Percentiles rank a stretch among this genome's conserved stretches.
These are phyloP conservation scores for Microbotryum violaceum DNA, from an alignment of 1,284 basidiomycete genomes.

Conservation along the genomic window DNA sequence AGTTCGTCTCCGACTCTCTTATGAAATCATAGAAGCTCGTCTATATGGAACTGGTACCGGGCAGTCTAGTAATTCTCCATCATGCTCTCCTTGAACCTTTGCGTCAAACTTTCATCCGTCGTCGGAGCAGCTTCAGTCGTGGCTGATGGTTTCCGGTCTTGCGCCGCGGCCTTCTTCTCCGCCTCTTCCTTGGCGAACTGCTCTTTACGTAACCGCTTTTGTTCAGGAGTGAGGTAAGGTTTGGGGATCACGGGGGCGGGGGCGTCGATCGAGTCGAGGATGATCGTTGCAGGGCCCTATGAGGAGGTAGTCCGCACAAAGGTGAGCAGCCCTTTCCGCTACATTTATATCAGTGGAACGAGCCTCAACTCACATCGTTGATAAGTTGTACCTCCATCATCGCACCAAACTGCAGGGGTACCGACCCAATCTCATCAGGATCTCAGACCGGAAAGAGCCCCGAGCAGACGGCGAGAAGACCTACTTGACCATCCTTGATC, in stretches of 20 bases:
- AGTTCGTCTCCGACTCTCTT: too few relatives aligned
- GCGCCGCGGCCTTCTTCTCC: constrained; percentile 13
- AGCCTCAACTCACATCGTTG: constrained; percentile 25
- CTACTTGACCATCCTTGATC: constrained; percentile 29
- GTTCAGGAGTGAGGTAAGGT: neutral
- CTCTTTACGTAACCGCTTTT: constrained; percentile 12
- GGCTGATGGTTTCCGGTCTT: neutral
- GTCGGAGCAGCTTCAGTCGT: constrained; percentile 2
- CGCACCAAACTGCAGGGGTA: constrained; percentile 20
- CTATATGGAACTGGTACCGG: too few relatives aligned
- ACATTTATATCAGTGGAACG: too few relatives aligned
- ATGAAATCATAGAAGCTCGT: too few relatives aligned
- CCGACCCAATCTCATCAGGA: neutral
- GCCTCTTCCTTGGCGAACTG: constrained; percentile 10
- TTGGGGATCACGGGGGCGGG: constrained; percentile 7
- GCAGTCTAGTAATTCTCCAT: constrained; percentile 2
- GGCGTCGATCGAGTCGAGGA: constrained; percentile 28
- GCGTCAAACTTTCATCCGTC: constrained; percentile 10
- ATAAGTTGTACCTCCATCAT: constrained; percentile 34
- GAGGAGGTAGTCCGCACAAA: neutral
- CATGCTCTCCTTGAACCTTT: constrained; percentile 23
- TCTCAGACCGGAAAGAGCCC: too few relatives aligned
- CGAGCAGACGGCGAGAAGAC: neutral
- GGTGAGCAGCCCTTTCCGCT: neutral
- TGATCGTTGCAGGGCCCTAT: constrained; percentile 33